phyloP scores from a whole-genome alignment of 768 basidiomycete genomes.

The Mycena vulgaris region DNA sequence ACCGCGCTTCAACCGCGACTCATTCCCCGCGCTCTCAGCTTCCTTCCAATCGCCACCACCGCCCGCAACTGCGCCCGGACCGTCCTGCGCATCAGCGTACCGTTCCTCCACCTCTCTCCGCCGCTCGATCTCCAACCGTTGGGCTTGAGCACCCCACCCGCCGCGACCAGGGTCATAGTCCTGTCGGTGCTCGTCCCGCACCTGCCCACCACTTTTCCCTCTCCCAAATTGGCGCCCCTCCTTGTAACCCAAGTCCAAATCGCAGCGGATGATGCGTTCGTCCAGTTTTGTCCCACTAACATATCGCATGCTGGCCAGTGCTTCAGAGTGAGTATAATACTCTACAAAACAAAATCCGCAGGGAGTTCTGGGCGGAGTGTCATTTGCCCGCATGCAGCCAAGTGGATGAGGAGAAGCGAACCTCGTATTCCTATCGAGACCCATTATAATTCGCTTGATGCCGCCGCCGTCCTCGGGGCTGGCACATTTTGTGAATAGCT shows the following conservation, averaged over 20 bases:
- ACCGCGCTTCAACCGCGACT: conserved; percentile 72
- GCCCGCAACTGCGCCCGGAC: conserved; percentile 84
- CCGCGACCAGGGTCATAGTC: conserved; percentile 98
- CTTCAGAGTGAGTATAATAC: conserved; percentile 96
- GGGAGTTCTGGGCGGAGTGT: conserved; percentile 73
- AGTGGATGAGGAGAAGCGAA: conserved; percentile 44
- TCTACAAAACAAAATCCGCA: conserved; percentile 98
- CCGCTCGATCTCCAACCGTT: conserved; percentile 79
- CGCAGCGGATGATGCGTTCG: conserved; percentile 98
- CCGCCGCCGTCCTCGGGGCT: conserved; percentile 90
- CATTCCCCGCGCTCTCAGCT: conserved; percentile 57
- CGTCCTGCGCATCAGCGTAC: conserved; percentile 86
- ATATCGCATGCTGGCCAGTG: conserved; percentile 92
- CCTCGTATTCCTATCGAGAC: conserved; percentile 92
- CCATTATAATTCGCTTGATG: conserved; percentile 96
- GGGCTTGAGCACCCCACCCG: conserved; percentile 93
- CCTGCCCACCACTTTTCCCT: conserved; percentile 97
- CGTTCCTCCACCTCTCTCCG: conserved; percentile 89
- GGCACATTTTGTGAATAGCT: conserved; percentile 92
- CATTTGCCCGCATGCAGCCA: neutral
- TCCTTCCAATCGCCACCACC: conserved; percentile 93
- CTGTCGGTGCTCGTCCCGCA: conserved; percentile 95
- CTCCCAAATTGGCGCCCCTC: conserved; percentile 98
- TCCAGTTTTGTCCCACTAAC: conserved; percentile 99
- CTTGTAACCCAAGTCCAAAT: conserved; percentile 96